Evolutionary conservation across 495 filamentous ascomycete genomes (phyloP), one percentile per base, ranked within the genome.

Genomic region (Neurospora intermedia): DNA sequence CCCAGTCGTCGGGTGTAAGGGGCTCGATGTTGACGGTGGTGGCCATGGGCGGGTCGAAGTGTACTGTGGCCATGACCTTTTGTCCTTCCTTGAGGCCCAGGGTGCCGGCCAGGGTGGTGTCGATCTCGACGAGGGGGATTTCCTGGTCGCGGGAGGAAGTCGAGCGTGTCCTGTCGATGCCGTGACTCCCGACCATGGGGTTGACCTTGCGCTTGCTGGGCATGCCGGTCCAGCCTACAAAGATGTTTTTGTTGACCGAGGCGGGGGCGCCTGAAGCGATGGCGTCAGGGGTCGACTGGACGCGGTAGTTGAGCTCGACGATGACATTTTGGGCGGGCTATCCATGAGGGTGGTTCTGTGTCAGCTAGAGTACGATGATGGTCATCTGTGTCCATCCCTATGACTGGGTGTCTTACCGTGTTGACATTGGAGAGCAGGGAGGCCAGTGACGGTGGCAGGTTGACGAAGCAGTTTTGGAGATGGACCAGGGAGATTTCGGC

Each of bases 21-120:
- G 96, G 96, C 80, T 99, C 96, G 75, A 99, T 98, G 76, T 97
- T 92, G 78, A 99, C 90, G 2, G 94, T 97, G 80, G 96, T 92
- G 43, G 93, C 93, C 71, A 95, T 82, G 0, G 94, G 94, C 59
- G 94, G 94, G 80, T 98, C 94, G 48, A 97, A 81, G 79, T 98
- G 96, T 73, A 99, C 86, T 59, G 79, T 83, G 70, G 80, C 79
- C 71, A 83, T 83, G 79, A 97, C 92, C 85, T 93, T 96, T 76
- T 96, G 92, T 66, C 94, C 94, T 73, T 98, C 94, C 9, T 82
- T 82, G 43, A 99, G 78, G 2, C 94, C 94, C 16, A 98, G 82
- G 46, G 93, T 89, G 39, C 89, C 85, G n/a, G 90, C 95, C 77
- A 97, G 94, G 5, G 92, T 94, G 41, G 92, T 89, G 82, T 99